phyloP scores from a whole-genome alignment of 2,329 filamentous ascomycete species.

The Ophiocordyceps robertsii region DNA sequence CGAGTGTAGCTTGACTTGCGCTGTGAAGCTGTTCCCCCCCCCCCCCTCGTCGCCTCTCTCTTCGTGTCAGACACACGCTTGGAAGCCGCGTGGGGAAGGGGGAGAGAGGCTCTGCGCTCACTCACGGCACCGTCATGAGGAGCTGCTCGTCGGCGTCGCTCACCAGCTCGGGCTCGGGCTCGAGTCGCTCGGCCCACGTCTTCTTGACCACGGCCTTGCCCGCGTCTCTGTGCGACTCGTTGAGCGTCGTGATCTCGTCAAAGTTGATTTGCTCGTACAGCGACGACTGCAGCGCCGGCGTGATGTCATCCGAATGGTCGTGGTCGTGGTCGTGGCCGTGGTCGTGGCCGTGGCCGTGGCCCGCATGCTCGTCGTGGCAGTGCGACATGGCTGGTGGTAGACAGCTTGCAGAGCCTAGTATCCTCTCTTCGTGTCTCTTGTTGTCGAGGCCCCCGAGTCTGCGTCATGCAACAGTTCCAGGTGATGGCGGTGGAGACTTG shows the following conservation, averaged over 20 bases:
- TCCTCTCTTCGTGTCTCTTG: too few species aligned
- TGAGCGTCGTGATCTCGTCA: conserved; percentile 69
- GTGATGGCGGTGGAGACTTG: background rate
- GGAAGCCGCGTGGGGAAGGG: background rate
- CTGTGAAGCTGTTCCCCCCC: conserved; percentile 58
- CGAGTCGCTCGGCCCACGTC: conserved; percentile 73
- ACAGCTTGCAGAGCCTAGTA: background rate
- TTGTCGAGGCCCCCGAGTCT: background rate
- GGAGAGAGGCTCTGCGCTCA: conserved; percentile 7
- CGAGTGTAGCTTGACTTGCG: conserved; percentile 83
- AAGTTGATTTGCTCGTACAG: conserved; percentile 91
- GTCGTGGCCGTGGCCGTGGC: conserved; percentile 38
- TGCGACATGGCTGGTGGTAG: conserved; percentile 22
- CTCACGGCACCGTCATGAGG: conserved; percentile 81
- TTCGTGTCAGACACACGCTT: too few species aligned
- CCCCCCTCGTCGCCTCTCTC: too few species aligned
- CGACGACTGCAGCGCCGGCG: conserved; percentile 77
- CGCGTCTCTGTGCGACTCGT: conserved; percentile 56
- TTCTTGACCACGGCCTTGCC: conserved; percentile 74
- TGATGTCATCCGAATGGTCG: conserved; percentile 86
- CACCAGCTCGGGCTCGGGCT: conserved; percentile 58
- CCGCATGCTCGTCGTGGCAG: conserved; percentile 31
- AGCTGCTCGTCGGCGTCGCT: conserved; percentile 89
- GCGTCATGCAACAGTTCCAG: too few species aligned
- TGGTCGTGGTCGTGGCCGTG: conserved; percentile 49